A percentile compares a stretch with the other conserved stretches of the same genome.
These are phyloP conservation scores for Radiomyces spectabilis DNA, from an alignment of 192 early-diverging fungal genomes.

Conservation along the genomic window DNA sequence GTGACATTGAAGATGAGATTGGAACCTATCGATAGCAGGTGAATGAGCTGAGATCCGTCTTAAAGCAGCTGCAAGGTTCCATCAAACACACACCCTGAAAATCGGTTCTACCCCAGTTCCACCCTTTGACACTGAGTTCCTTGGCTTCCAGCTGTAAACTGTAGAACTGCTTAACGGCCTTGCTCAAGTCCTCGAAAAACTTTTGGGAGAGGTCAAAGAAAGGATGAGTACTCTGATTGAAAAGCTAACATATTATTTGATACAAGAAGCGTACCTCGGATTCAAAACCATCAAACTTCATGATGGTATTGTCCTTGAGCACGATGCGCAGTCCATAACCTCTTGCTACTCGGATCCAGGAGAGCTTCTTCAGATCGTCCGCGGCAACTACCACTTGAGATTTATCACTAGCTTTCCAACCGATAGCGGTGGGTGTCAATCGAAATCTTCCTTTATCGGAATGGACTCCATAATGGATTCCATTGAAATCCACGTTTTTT, in stretches of 20 bases:
- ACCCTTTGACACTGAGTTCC: slow-evolving; percentile 85
- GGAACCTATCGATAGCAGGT: slow-evolving; percentile 22
- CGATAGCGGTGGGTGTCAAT: slow-evolving; percentile 53
- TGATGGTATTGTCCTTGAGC: slow-evolving; percentile 61
- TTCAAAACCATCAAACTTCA: slow-evolving; percentile 88
- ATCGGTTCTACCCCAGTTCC: slow-evolving; percentile 95
- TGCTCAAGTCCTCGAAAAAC: slow-evolving; percentile 76
- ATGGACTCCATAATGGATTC: slow-evolving; percentile 42
- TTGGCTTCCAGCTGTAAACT: slow-evolving; percentile 67
- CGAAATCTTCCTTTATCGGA: slow-evolving; percentile 38
- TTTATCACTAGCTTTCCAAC: slow-evolving; percentile 61
- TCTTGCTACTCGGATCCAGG: slow-evolving; percentile 80
- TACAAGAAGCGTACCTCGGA: slow-evolving; percentile 46
- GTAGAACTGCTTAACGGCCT: slow-evolving; percentile 64
- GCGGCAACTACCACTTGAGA: slow-evolving; percentile 47
- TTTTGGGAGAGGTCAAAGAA: slow-evolving; percentile 28
- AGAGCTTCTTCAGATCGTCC: slow-evolving; percentile 63
- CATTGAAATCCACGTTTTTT: slow-evolving; percentile 42
- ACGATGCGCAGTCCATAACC: slow-evolving; percentile 77
- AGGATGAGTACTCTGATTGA: not conserved
- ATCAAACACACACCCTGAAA: slow-evolving; percentile 51
- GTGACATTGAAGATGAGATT: slow-evolving; percentile 75
- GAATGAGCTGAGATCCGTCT: no score
- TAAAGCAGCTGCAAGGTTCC: no score
- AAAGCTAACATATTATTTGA: not conserved